Evolutionary conservation across 1,284 basidiomycete species (phyloP).

Genomic region (Tilletiaria anomala): DNA sequence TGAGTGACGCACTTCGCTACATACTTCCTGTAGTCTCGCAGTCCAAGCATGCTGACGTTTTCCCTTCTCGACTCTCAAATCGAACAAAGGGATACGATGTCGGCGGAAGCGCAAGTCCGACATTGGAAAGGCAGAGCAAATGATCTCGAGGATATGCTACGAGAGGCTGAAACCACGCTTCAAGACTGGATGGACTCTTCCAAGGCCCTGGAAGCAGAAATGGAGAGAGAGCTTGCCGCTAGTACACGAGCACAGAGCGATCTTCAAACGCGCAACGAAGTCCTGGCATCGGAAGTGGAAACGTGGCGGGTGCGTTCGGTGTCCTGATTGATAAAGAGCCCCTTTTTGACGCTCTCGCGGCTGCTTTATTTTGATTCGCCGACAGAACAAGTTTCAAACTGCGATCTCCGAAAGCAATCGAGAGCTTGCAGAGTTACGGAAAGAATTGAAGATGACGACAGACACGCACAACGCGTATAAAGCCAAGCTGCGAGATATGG

Average conservation of each 20-base stretch:
- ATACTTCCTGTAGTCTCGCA: too few species aligned
- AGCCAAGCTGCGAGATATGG: slow-evolving; percentile 31
- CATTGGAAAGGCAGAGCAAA: slow-evolving; percentile 28
- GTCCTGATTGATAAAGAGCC: background rate
- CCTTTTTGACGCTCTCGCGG: too few species aligned
- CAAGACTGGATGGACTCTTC: slow-evolving; percentile 32
- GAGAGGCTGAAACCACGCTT: slow-evolving; percentile 23
- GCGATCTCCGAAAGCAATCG: slow-evolving; percentile 29
- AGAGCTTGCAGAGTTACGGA: slow-evolving; percentile 21
- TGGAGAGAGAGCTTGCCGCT: slow-evolving; percentile 29
- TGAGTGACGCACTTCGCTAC: too few species aligned
- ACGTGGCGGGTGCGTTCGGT: slow-evolving; percentile 26
- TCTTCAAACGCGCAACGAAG: too few species aligned
- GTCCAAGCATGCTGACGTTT: too few species aligned
- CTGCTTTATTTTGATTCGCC: background rate
- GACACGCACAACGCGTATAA: slow-evolving; percentile 35
- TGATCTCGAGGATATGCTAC: slow-evolving; percentile 26
- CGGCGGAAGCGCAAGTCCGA: slow-evolving; percentile 22
- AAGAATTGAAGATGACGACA: slow-evolving; percentile 19
- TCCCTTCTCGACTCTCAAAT: too few species aligned
- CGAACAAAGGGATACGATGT: too few species aligned
- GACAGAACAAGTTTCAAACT: slow-evolving; percentile 25
- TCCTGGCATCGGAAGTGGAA: slow-evolving; percentile 23
- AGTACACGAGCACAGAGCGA: slow-evolving; percentile 15
- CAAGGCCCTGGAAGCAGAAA: slow-evolving; percentile 35